These are phyloP conservation scores for Starmerella sirachaensis DNA, from an alignment of 805 yeast species.

Conservation along the genomic window DNA sequence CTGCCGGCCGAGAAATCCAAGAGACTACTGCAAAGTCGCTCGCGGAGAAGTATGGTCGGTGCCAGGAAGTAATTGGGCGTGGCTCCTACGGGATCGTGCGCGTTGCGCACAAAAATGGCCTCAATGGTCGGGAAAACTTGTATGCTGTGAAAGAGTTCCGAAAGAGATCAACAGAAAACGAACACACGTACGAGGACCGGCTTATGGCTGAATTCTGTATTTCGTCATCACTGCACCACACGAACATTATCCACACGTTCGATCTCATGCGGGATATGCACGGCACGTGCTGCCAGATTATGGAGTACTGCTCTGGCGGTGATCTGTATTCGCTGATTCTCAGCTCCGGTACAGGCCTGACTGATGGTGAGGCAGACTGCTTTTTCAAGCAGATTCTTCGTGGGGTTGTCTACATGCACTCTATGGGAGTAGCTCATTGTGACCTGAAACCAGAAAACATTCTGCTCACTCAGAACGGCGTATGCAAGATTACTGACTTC, in stretches of 20 bases:
- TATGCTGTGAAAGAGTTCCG: constrained; percentile 73
- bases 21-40: constrained; percentile 39
- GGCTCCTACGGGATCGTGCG: constrained; percentile 93
- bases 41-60: constrained; percentile 80
- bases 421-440: constrained; percentile 87
- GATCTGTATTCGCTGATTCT: constrained; percentile 54
- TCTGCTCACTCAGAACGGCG: constrained; percentile 53
- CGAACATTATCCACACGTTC: constrained; percentile 62
- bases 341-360: constrained; percentile 42
- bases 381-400: constrained; percentile 74
- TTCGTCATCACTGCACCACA: constrained; percentile 61
- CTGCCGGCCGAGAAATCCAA: constrained; percentile 5
- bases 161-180: constrained; percentile 46
- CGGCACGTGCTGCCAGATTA: constrained; percentile 71
- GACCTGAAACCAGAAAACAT: constrained; percentile 86
- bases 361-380: constrained; percentile 69
- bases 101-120: constrained; percentile 52
- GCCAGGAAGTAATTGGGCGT: constrained; percentile 87
- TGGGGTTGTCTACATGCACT: constrained; percentile 76
- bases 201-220: constrained; percentile 86
- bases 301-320: constrained; percentile 92
- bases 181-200: constrained; percentile 50
- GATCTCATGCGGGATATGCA: constrained; percentile 68
- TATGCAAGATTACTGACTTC: constrained; percentile 66
- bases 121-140: constrained; percentile 33